Conservation (phyloP, 73 alveolate genomes). For the Symbiodinium natans region DNA sequence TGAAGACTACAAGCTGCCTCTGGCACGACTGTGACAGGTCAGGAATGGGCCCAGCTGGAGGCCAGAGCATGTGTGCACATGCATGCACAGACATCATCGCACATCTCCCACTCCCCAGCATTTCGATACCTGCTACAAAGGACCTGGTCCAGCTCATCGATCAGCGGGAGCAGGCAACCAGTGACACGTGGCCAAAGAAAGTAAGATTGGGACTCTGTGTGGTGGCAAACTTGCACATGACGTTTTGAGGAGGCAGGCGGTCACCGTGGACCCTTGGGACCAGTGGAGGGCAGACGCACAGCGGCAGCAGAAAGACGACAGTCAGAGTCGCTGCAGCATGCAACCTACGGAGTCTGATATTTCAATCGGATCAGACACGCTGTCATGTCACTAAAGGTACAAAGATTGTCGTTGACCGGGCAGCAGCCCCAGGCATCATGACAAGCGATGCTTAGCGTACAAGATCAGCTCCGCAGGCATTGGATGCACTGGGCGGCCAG, state of each 20-base stretch:
- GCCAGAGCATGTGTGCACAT: neutral
- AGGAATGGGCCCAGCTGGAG: constrained; percentile 88
- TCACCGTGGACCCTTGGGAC: constrained; percentile 31
- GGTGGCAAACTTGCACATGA: too few species aligned
- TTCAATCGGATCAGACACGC: too few species aligned
- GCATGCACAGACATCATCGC: too few species aligned
- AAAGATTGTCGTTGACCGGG: neutral
- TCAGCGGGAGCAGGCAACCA: neutral
- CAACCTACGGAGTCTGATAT: too few species aligned
- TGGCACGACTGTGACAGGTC: constrained; percentile 25
- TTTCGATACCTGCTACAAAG: neutral
- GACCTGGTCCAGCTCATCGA: constrained; percentile 56
- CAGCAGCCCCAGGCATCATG: neutral
- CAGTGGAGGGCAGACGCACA: constrained; percentile 90
- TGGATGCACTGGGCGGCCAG: constrained; percentile 52
- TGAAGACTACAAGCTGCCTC: too few species aligned
- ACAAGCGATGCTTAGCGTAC: neutral
- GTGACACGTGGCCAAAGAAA: neutral
- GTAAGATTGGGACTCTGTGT: too few species aligned
- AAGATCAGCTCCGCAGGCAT: constrained; percentile 13
- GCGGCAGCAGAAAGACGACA: constrained; percentile 2
- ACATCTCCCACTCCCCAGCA: neutral
- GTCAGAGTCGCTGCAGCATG: too few species aligned
- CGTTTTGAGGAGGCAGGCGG: neutral
- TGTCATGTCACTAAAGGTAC: neutral